Evolutionary conservation across 176 grass and related monocot species (phyloP).

Genomic region (Musa itinerans): DNA sequence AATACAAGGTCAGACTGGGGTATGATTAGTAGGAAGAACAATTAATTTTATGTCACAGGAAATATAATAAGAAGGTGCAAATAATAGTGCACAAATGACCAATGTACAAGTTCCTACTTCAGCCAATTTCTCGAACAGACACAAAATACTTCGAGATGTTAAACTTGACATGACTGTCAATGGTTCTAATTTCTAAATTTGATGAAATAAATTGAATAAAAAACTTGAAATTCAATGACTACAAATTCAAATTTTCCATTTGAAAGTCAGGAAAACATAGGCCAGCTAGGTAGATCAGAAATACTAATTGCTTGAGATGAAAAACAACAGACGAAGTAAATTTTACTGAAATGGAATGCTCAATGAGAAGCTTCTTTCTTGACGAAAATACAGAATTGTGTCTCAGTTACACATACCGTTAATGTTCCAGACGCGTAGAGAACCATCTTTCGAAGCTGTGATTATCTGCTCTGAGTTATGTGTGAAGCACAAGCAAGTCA

Average conservation of each 20-base stretch:
- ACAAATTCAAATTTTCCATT: background rate
- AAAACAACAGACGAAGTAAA: background rate
- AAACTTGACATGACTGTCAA: background rate
- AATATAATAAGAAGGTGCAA: background rate
- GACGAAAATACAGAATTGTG: background rate
- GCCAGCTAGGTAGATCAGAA: background rate
- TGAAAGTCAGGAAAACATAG: background rate
- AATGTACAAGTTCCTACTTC: background rate
- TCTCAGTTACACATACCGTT: conserved; percentile 45
- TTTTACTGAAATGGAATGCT: background rate
- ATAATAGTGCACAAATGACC: background rate
- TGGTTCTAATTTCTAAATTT: background rate
- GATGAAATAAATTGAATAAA: background rate
- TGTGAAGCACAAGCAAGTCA: conserved; percentile 71
- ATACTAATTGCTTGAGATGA: background rate
- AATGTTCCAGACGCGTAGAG: conserved; percentile 87
- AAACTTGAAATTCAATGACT: background rate
- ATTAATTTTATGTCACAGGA: background rate
- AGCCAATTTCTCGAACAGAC: background rate
- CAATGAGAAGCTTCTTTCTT: background rate
- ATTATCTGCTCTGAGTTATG: conserved; percentile 79
- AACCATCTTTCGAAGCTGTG: conserved; percentile 90
- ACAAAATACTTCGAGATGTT: background rate
- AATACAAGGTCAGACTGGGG: background rate
- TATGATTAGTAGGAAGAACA: background rate